These are phyloP conservation scores for Parascedosporium putredinis DNA, from an alignment of 2,329 filamentous ascomycete species.

Conservation along the genomic window DNA sequence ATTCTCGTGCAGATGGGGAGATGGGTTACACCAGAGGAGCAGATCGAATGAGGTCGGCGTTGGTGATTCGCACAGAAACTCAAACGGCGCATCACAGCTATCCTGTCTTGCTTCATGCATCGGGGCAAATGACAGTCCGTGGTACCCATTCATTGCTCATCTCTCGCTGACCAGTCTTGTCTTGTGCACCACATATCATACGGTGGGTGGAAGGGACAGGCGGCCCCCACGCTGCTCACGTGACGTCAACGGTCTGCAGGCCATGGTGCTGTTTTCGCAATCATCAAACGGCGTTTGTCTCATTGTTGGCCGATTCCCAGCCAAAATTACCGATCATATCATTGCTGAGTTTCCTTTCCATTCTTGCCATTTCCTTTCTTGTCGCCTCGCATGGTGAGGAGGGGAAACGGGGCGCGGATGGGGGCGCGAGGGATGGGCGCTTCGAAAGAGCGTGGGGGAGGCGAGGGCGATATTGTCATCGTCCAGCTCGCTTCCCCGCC, in stretches of 20 bases:
- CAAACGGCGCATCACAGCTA: too few relatives aligned
- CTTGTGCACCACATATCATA: too few relatives aligned
- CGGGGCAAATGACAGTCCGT: too few relatives aligned
- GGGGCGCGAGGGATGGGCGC: neutral
- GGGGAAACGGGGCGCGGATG: neutral
- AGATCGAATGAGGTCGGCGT: too few relatives aligned
- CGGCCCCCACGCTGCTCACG: conserved; percentile 1
- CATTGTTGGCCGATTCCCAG: neutral
- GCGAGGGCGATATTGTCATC: too few relatives aligned
- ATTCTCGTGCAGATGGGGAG: too few relatives aligned
- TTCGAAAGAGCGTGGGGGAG: too few relatives aligned
- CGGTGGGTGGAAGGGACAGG: too few relatives aligned
- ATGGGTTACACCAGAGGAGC: too few relatives aligned
- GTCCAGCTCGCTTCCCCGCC: too few relatives aligned
- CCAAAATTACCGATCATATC: neutral
- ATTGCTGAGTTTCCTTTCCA: neutral
- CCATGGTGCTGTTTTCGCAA: neutral
- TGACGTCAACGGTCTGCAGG: neutral
- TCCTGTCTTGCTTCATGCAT: too few relatives aligned
- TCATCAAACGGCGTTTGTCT: neutral
- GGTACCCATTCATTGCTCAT: neutral
- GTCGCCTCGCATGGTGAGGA: conserved; percentile 1
- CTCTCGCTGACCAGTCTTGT: neutral
- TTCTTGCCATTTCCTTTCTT: neutral
- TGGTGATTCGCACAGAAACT: too few relatives aligned